A percentile compares a stretch with the other conserved stretches of the same genome.
phyloP scores from a whole-genome alignment of 2,329 filamentous ascomycete species.

The Apiospora hydei region DNA sequence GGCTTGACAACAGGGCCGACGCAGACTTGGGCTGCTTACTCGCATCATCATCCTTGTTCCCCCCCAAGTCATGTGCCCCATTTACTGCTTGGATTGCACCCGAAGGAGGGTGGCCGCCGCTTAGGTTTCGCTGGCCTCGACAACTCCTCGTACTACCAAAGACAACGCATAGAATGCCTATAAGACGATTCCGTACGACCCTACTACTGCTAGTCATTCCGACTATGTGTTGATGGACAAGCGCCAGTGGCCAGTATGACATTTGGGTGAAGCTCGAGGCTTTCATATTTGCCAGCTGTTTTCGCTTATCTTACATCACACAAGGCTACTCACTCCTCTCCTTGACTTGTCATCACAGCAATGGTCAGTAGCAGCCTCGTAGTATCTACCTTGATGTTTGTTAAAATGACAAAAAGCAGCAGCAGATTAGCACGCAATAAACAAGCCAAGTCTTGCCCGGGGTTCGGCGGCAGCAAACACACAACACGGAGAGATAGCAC shows the following conservation, averaged over 20 bases:
- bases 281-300: background rate
- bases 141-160: background rate
- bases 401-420: background rate
- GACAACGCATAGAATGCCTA: slow-evolving; percentile 12
- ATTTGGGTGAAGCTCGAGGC: background rate
- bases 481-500: slow-evolving; percentile 2
- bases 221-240: background rate
- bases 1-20: slow-evolving; percentile 18
- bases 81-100: background rate
- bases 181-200: background rate
- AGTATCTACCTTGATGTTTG: background rate
- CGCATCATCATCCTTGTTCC: slow-evolving; percentile 19
- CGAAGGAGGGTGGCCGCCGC: slow-evolving; percentile 15
- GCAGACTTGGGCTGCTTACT: slow-evolving; percentile 22
- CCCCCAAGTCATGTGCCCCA: slow-evolving; percentile 16
- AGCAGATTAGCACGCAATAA: background rate
- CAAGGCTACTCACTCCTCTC: background rate
- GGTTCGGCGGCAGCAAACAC: slow-evolving; percentile 10
- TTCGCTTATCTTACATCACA: slow-evolving; percentile 14
- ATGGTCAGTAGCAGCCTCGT: background rate
- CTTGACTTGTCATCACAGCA: background rate
- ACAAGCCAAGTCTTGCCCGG: background rate
- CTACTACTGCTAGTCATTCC: slow-evolving; percentile 4
- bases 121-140: slow-evolving; percentile 13
- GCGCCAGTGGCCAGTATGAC: background rate